Evolutionary conservation across 352 stramenopile genomes (phyloP), one percentile per base, ranked within the genome.

Genomic region (Thraustochytrium striatum): DNA sequence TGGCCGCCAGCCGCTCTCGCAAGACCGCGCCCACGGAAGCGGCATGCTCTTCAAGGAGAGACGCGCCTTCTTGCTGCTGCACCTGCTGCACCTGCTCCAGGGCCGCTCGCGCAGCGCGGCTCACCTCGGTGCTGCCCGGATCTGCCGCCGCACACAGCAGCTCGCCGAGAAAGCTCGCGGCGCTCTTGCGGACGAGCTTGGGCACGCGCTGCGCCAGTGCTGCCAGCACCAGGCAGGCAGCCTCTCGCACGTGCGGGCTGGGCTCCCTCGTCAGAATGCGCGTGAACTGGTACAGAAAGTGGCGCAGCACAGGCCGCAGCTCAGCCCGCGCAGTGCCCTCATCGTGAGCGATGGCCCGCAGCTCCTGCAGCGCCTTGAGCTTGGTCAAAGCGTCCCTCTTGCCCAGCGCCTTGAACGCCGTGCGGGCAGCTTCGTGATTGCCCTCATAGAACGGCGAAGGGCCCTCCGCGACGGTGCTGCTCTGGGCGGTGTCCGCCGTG

Each of bases 351-450:
- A 69, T 32, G 13, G 13, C 58, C 13, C 13, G 21, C 13, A 79
- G 33, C 36, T 72, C 69, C 21, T 16, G 5, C 50, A 79, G 41
- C 11, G 69, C 69, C 52, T 69, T 62, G 52, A 69, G 16, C 55
- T 79, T 79, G 32, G 69, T 79, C 69, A 70, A 28, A 9, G 69
- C 21, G 28, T 79, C 69, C 38, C 72, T 79, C 69, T 79, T 79
- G 28, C 35, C 38, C 47, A 79, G 55, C 13, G 32, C 50, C 65
- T 75, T 75, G 65, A 62, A 75, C 25, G 65, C 50, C 47, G 43
- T 25, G n/a, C 50, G 43, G 21, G 52, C 16, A 21, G 43, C 44
- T 13, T 58, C 50, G 35, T 62, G 65, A 1, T 50, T 61, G 65
- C 65, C 65, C 50, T 30, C 65, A n/a, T 75, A 75, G 50, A 35